These are phyloP conservation scores for Penicillium carneum DNA, from an alignment of 2,329 filamentous ascomycete species.

Conservation along the genomic window DNA sequence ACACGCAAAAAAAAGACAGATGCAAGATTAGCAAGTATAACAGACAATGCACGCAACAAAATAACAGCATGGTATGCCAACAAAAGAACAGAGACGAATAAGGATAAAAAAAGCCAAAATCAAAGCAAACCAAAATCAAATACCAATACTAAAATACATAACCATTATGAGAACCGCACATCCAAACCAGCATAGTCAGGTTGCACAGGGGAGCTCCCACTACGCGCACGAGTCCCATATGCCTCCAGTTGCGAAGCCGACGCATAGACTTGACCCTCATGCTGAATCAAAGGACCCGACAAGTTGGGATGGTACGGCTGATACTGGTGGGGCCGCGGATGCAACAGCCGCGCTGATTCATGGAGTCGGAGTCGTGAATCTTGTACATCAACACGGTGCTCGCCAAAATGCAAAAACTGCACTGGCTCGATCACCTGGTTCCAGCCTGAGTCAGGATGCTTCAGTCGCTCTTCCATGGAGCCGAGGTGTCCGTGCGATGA, in stretches of 20 bases:
- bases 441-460: slow-evolving; percentile 26
- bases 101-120: background rate
- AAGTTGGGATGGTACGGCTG: slow-evolving; percentile 40
- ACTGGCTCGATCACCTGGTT: slow-evolving; percentile 24
- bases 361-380: slow-evolving; percentile 39
- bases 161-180: slow-evolving; percentile 20
- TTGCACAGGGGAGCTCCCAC: slow-evolving; percentile 44
- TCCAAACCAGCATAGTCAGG: slow-evolving; percentile 37
- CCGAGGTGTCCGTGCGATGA: slow-evolving; percentile 25
- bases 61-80: background rate
- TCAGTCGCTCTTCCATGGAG: slow-evolving; percentile 34
- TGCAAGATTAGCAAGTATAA: background rate
- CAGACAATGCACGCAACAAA: background rate
- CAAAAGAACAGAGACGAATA: background rate
- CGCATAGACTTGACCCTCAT: slow-evolving; percentile 27
- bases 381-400: slow-evolving; percentile 43
- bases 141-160: background rate
- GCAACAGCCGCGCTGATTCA: slow-evolving; percentile 28
- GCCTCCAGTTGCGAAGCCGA: slow-evolving; percentile 26
- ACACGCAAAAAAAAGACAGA: background rate
- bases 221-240: slow-evolving; percentile 37
- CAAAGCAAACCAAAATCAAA: background rate
- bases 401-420: slow-evolving; percentile 36
- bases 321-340: slow-evolving; percentile 32
- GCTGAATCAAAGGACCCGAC: slow-evolving; percentile 41